Conservation (phyloP, 2,329 filamentous ascomycete genomes). For the Alternaria triticina region DNA sequence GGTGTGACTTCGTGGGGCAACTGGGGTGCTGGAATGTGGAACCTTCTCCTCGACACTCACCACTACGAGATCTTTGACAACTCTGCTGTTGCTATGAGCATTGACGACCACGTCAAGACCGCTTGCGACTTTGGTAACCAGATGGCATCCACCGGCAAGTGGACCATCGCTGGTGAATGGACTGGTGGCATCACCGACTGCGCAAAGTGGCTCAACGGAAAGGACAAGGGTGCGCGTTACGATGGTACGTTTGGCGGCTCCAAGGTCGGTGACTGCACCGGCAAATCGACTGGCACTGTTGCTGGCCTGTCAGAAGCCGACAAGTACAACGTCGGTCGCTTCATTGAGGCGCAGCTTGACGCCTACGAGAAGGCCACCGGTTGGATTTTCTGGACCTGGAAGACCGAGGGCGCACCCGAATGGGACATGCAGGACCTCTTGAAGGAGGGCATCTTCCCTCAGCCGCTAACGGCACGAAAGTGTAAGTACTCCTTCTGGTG, state of each 20-base stretch:
- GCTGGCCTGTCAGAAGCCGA: slow-evolving; percentile 50
- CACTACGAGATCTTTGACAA: slow-evolving; percentile 57
- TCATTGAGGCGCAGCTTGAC: slow-evolving; percentile 56
- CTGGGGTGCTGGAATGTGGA: slow-evolving; percentile 54
- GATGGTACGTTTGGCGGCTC: slow-evolving; percentile 50
- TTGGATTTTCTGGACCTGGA: slow-evolving; percentile 61
- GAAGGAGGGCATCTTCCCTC: slow-evolving; percentile 57
- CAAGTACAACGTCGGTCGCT: slow-evolving; percentile 52
- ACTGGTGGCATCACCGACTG: slow-evolving; percentile 57
- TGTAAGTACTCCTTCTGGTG: slow-evolving; percentile 37
- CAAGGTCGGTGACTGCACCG: slow-evolving; percentile 53
- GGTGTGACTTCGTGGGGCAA: slow-evolving; percentile 53
- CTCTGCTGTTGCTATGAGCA: slow-evolving; percentile 45
- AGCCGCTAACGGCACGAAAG: slow-evolving; percentile 48
- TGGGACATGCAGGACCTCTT: slow-evolving; percentile 57
- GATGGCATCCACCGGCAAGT: slow-evolving; percentile 55
- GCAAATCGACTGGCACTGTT: slow-evolving; percentile 54
- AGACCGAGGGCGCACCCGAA: slow-evolving; percentile 57
- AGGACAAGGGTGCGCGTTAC: slow-evolving; percentile 55
- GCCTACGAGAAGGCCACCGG: slow-evolving; percentile 56
- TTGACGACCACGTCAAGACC: slow-evolving; percentile 48
- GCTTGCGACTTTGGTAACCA: slow-evolving; percentile 54
- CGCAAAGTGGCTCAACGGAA: slow-evolving; percentile 57
- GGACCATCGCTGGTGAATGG: slow-evolving; percentile 57
- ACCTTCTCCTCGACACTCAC: slow-evolving; percentile 55